Base-by-base conservation (phyloP, 2,329 filamentous ascomycete species). In the Hypoxylon rubiginosum region DNA sequence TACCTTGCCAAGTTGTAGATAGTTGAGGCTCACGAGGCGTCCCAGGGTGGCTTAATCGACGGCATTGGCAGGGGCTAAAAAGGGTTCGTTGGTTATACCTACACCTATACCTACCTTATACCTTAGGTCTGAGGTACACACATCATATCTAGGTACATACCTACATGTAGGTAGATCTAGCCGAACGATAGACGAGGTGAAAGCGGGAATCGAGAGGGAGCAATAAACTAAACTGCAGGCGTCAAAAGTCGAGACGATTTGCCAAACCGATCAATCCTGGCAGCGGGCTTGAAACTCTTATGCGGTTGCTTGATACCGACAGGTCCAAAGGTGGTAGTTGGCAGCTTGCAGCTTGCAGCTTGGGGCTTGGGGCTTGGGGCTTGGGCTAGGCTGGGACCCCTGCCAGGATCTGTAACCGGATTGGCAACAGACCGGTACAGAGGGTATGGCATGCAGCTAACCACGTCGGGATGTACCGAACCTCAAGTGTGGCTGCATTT, bases 241-340 rank as follows among this genome's bases (percentile, higher is more conserved):
- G 11, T 32, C 34, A 15, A 56, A 58, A 56, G 62, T 62, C 62
- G 70, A 70, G 72, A 76, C 74, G 79, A 81, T 81, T 78, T 76
- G 61, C 80, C 74, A 74, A 72, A 77, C n/a, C 82, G 80, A 82
- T 19, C 4, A 77, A 82, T 80, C 77, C 77, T 66, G 70, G 71
- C 67, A 76, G 75, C 72, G 74, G 73, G 76, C 76, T 76, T 81
- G 79, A 81, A 81, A 82, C 79, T 72, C 70, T 71, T 73, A 71
- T 68, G 70, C 69, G n/a, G 70, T 59, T 66, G 67, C 65, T 72
- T 71, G 69, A 73, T 67, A 62, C n/a, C n/a, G n/a, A n/a, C n/a
- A n/a, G n/a, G n/a, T n/a, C 67, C 64, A 63, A 65, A 71, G 72
- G 70, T 67, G 68, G 72, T 62, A 68, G 68, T 43, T 43, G 6